Percentiles rank a stretch among this genome's conserved stretches.
Conservation (phyloP, 257 asterid genomes). For the Salvia miltiorrhiza region DNA sequence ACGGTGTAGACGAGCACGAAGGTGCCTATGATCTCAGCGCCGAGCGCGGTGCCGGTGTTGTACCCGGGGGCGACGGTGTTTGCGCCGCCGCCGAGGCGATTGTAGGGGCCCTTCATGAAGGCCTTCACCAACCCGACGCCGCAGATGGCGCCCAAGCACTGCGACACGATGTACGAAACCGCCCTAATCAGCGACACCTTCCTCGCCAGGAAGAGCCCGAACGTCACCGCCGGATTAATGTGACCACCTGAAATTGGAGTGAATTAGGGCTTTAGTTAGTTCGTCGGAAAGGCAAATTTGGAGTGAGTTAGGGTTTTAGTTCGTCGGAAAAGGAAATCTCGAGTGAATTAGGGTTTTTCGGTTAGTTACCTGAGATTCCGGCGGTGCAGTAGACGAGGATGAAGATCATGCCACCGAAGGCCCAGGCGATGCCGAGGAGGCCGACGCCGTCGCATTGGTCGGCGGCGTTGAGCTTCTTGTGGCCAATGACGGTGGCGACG, state of each 20-base stretch:
- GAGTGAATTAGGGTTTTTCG: not conserved
- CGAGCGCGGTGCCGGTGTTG: conserved; percentile 81
- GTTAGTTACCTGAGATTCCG: conserved; percentile 71
- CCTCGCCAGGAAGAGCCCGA: conserved; percentile 80
- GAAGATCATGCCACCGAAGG: conserved; percentile 95
- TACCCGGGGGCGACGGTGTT: conserved; percentile 57
- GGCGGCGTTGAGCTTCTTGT: conserved; percentile 44
- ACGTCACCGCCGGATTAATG: conserved; percentile 88
- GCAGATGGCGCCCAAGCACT: conserved; percentile 80
- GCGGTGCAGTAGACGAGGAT: conserved; percentile 98
- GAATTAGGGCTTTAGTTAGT: no score
- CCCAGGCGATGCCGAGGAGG: conserved; percentile 90
- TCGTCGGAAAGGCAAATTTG: no score
- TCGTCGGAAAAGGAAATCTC: not conserved
- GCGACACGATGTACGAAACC: conserved; percentile 66
- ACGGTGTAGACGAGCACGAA: conserved; percentile 93
- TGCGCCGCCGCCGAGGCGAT: conserved; percentile 69
- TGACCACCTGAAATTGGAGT: conserved; percentile 60
- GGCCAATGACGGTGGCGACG: conserved; percentile 91
- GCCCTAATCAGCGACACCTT: conserved; percentile 86
- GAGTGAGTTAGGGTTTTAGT: no score
- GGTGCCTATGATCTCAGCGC: conserved; percentile 94
- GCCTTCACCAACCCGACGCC: conserved; percentile 96
- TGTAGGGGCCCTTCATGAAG: conserved; percentile 64
- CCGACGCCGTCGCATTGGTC: conserved; percentile 94